A percentile compares a stretch with the other conserved stretches of the same genome.
phyloP scores from a whole-genome alignment of 73 alveolate genomes.

The Tetrahymena borealis region DNA sequence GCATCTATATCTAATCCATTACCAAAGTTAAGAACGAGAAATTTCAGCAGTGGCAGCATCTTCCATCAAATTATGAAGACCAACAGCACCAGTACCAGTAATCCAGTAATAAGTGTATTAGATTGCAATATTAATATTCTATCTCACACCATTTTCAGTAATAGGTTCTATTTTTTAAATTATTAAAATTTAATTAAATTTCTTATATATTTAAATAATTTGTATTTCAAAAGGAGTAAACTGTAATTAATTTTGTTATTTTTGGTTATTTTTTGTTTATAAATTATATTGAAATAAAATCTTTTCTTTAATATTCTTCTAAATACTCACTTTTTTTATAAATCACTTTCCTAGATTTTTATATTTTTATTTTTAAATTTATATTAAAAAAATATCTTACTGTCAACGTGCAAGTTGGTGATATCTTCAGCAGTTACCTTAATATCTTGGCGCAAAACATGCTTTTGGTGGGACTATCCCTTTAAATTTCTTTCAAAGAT shows the following conservation, averaged over 20 bases:
- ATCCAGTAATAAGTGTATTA: slow-evolving; percentile 38
- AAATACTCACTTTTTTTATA: not conserved
- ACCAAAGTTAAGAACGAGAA: slow-evolving; percentile 43
- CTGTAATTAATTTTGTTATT: too few relatives aligned
- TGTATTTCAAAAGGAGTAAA: too few relatives aligned
- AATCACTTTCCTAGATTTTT: not conserved
- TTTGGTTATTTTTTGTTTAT: too few relatives aligned
- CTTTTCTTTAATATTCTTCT: not conserved
- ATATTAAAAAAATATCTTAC: not conserved
- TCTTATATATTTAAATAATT: too few relatives aligned
- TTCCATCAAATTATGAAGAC: slow-evolving; percentile 47
- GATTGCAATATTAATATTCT: slow-evolving; percentile 8
- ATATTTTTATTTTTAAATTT: not conserved
- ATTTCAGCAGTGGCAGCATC: slow-evolving; percentile 54
- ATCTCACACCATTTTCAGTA: slow-evolving; percentile 23
- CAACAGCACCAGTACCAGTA: slow-evolving; percentile 45
- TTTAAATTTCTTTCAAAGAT: slow-evolving; percentile 8
- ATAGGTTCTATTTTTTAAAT: not conserved
- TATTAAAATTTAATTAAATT: not conserved
- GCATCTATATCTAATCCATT: slow-evolving; percentile 18
- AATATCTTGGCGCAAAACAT: not conserved
- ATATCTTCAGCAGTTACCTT: slow-evolving; percentile 20
- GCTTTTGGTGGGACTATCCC: slow-evolving; percentile 14
- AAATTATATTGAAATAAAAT: not conserved
- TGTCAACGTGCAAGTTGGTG: not conserved